Percentiles rank a stretch among this genome's conserved stretches.
Conservation (phyloP, 768 basidiomycete species). For the Amanita jacksonii region DNA sequence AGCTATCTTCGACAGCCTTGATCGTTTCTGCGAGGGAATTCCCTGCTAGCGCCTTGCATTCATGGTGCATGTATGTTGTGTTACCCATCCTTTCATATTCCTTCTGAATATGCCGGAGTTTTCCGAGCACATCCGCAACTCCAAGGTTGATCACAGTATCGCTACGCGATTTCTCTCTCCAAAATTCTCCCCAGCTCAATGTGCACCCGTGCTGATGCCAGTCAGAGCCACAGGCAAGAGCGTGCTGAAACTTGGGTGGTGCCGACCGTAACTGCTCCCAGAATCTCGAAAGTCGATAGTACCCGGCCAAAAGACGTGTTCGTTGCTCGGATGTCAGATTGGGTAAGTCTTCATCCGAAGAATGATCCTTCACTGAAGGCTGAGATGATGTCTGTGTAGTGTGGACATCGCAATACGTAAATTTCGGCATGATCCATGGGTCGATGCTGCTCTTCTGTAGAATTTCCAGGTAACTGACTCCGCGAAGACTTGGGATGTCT, state of each 20-base stretch:
- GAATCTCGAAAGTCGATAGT: conserved; percentile 52
- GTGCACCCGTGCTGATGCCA: conserved; percentile 69
- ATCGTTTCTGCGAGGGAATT: conserved; percentile 46
- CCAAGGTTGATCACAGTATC: conserved; percentile 52
- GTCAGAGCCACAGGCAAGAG: conserved; percentile 49
- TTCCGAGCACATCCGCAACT: conserved; percentile 58
- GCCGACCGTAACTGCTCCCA: conserved; percentile 56
- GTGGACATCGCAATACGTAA: conserved; percentile 17
- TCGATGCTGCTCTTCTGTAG: conserved; percentile 52
- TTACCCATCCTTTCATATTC: conserved; percentile 65
- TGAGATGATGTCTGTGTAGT: background rate
- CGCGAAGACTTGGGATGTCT: conserved; percentile 46
- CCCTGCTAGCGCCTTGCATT: conserved; percentile 53
- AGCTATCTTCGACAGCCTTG: conserved; percentile 44
- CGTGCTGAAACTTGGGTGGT: conserved; percentile 58
- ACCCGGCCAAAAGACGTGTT: conserved; percentile 58
- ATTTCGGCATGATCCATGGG: conserved; percentile 20
- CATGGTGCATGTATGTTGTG: conserved; percentile 73
- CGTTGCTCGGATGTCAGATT: conserved; percentile 46
- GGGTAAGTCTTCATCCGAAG: conserved; percentile 24
- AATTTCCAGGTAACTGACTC: conserved; percentile 64
- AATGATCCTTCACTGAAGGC: background rate
- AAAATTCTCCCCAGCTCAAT: conserved; percentile 70
- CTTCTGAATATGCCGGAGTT: conserved; percentile 50
- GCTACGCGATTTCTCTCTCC: conserved; percentile 64